Evolutionary conservation across 2,329 filamentous ascomycete genomes (phyloP).

Genomic region (Alternaria consortialis): DNA sequence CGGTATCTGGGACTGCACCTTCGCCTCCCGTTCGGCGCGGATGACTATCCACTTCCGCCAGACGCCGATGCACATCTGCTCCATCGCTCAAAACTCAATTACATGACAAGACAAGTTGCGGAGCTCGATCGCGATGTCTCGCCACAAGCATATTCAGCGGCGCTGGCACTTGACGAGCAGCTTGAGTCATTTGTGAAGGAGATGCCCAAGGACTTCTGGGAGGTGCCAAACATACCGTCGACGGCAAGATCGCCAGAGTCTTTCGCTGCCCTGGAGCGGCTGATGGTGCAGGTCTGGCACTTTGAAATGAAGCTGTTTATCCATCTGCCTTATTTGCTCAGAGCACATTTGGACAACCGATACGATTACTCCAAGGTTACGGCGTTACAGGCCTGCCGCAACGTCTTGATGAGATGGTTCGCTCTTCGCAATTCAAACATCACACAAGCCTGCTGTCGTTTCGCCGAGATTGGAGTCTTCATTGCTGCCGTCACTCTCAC

Average conservation of each 20-base stretch:
- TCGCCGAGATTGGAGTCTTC: conserved; percentile 47
- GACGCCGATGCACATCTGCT: conserved; percentile 30
- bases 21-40: conserved; percentile 46
- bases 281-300: conserved; percentile 49
- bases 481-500: conserved; percentile 48
- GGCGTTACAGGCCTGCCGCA: conserved; percentile 46
- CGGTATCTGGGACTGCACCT: conserved; percentile 47
- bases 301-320: conserved; percentile 49
- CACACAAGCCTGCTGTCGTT: conserved; percentile 47
- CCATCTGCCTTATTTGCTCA: conserved; percentile 46
- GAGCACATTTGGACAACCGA: conserved; percentile 41
- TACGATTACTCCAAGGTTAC: conserved; percentile 49
- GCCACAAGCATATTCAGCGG: conserved; percentile 43
- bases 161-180: conserved; percentile 45
- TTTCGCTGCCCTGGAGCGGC: conserved; percentile 35
- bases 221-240: conserved; percentile 47
- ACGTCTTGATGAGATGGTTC: conserved; percentile 50
- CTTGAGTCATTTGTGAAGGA: conserved; percentile 42
- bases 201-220: conserved; percentile 47
- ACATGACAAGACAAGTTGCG: conserved; percentile 34
- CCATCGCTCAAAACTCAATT: conserved; percentile 38
- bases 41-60: conserved; percentile 39
- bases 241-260: conserved; percentile 44
- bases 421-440: conserved; percentile 46
- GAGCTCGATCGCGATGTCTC: conserved; percentile 43